Evolutionary conservation across 805 yeast genomes (phyloP).

Genomic region (Alloascoidea africana): DNA sequence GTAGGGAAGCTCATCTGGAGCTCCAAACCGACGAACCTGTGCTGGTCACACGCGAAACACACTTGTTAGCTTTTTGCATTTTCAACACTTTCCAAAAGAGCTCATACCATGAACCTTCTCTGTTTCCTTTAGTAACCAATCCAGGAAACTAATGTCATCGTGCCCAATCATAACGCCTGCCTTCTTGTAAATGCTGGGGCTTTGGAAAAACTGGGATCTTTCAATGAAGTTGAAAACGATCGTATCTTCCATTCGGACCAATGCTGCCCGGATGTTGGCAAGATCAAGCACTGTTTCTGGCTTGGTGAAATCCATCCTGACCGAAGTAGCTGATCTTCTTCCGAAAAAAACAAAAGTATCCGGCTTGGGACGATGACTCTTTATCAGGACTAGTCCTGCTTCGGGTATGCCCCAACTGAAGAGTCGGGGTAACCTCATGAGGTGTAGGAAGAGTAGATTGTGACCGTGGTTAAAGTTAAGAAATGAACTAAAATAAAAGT

Average conservation of each 20-base stretch:
- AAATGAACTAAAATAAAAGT: too few species aligned
- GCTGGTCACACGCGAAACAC: constrained; percentile 22
- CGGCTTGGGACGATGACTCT: too few species aligned
- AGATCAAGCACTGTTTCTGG: constrained; percentile 74
- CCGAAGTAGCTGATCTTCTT: too few species aligned
- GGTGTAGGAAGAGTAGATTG: too few species aligned
- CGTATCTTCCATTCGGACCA: constrained; percentile 92
- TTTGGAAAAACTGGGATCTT: constrained; percentile 71
- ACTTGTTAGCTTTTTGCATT: not conserved
- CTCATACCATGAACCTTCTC: constrained; percentile 43
- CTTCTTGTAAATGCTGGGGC: constrained; percentile 57
- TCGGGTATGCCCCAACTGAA: too few species aligned
- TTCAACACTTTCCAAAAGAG: constrained; percentile 1
- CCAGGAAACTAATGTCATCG: constrained; percentile 44
- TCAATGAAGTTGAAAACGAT: constrained; percentile 87
- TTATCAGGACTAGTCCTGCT: too few species aligned
- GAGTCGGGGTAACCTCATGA: too few species aligned
- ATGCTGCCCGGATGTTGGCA: constrained; percentile 66
- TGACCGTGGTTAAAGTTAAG: too few species aligned
- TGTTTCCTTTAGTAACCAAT: constrained; percentile 66
- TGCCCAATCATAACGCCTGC: constrained; percentile 27
- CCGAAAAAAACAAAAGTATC: too few species aligned
- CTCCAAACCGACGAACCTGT: constrained; percentile 77
- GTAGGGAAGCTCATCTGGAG: constrained; percentile 90
- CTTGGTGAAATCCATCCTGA: constrained; percentile 63